Percentiles rank a stretch among this genome's conserved stretches.
Evolutionary conservation across 495 filamentous ascomycete genomes (phyloP).

Genomic region (Podospora appendiculata): DNA sequence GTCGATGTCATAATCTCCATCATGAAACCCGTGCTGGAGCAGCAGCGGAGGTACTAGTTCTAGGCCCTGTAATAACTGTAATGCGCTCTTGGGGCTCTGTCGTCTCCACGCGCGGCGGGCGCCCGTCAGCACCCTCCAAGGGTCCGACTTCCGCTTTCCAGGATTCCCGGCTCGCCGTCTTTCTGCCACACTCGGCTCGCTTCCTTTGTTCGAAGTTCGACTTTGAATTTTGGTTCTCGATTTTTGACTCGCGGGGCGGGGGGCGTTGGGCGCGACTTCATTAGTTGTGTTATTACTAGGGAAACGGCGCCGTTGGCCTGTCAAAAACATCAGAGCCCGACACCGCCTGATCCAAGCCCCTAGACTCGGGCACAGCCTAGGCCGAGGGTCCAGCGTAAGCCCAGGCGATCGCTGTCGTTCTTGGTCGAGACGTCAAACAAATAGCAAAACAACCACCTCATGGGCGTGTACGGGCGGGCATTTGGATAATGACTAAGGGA

Average conservation of each 20-base stretch:
- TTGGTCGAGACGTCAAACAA: not conserved
- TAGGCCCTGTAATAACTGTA: not conserved
- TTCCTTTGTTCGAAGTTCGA: not conserved
- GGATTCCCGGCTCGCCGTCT: constrained; percentile 1
- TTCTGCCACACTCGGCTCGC: not conserved
- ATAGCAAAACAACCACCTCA: not conserved
- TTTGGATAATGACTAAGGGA: no score
- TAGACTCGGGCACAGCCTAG: not conserved
- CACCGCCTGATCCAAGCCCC: constrained; percentile 1
- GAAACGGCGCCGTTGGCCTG: not conserved
- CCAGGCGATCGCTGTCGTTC: not conserved
- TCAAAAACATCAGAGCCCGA: constrained; percentile 1
- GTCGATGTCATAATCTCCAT: constrained; percentile 9
- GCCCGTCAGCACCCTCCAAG: not conserved
- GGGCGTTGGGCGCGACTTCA: not conserved
- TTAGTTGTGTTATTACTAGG: not conserved
- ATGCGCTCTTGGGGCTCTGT: not conserved
- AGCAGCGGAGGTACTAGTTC: not conserved
- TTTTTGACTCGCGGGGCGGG: not conserved
- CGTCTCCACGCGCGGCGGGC: not conserved
- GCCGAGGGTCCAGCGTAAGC: not conserved
- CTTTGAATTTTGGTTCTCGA: not conserved
- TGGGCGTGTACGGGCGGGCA: no score
- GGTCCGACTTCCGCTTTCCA: not conserved
- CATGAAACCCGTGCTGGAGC: not conserved